A percentile compares a stretch with the other conserved stretches of the same genome.
phyloP scores from a whole-genome alignment of 176 grass and related monocot species.

The Zea mays region Zm-B73-REFERENCE-NAM-5.0 NC_050103.1:92884501-92885000 shows the following conservation, averaged over 20 bases:
- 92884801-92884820: slow-evolving; percentile 98
- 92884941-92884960: too few relatives aligned
- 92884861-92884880: slow-evolving; percentile 60
- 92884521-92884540: too few relatives aligned
- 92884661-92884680: slow-evolving; percentile 10
- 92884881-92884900: neutral
- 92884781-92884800: slow-evolving; percentile 94
- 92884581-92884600: too few relatives aligned
- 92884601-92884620: too few relatives aligned
- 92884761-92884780: slow-evolving; percentile 82
- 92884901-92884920: neutral
- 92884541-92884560: too few relatives aligned
- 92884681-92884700: slow-evolving; percentile 30
- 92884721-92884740: slow-evolving; percentile 76
- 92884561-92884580: neutral
- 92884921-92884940: too few relatives aligned
- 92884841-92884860: slow-evolving; percentile 88
- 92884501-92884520: neutral
- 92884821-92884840: slow-evolving; percentile 77
- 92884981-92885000: neutral
- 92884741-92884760: slow-evolving; percentile 81
- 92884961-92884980: too few relatives aligned
- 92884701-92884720: slow-evolving; percentile 72
- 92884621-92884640: slow-evolving; percentile 18
- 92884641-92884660: slow-evolving; percentile 32